A percentile compares a stretch with the other conserved stretches of the same genome.
phyloP scores from a whole-genome alignment of 2,329 filamentous ascomycete genomes.

The Neofusicoccum umdonicola region DNA sequence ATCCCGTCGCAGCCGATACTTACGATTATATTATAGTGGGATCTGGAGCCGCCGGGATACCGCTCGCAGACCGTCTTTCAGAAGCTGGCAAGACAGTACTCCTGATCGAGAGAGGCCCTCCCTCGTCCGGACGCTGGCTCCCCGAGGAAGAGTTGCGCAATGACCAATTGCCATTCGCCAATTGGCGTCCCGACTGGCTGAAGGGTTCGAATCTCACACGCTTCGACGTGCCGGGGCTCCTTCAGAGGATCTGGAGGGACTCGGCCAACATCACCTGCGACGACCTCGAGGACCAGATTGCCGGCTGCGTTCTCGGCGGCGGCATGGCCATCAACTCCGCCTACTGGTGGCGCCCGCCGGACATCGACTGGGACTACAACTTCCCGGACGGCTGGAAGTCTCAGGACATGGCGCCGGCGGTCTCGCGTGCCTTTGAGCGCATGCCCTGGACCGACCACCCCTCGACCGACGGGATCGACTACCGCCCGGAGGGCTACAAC shows the following conservation, averaged over 20 bases:
- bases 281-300: slow-evolving; percentile 66
- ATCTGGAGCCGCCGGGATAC: slow-evolving; percentile 60
- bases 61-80: slow-evolving; percentile 59
- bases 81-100: slow-evolving; percentile 65
- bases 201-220: slow-evolving; percentile 63
- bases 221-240: slow-evolving; percentile 69
- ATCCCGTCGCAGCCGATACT: slow-evolving; percentile 39
- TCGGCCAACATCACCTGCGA: slow-evolving; percentile 63
- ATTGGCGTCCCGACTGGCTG: slow-evolving; percentile 50
- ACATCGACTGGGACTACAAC: slow-evolving; percentile 67
- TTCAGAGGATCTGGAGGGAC: slow-evolving; percentile 67
- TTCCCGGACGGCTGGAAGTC: slow-evolving; percentile 72
- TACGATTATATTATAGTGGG: slow-evolving; percentile 66
- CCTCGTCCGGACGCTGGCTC: slow-evolving; percentile 62
- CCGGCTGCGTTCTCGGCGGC: slow-evolving; percentile 68
- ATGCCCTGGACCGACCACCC: slow-evolving; percentile 68
- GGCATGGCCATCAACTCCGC: slow-evolving; percentile 66
- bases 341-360: slow-evolving; percentile 66
- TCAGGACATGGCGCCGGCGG: slow-evolving; percentile 58
- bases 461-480: slow-evolving; percentile 64
- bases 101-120: slow-evolving; percentile 50
- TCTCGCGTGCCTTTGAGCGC: slow-evolving; percentile 62
- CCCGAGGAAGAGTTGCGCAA: slow-evolving; percentile 51
- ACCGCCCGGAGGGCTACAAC: slow-evolving; percentile 65
- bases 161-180: not conserved